Evolutionary conservation across 2,329 filamentous ascomycete genomes (phyloP).

Genomic region (Apiospora hydei): DNA sequence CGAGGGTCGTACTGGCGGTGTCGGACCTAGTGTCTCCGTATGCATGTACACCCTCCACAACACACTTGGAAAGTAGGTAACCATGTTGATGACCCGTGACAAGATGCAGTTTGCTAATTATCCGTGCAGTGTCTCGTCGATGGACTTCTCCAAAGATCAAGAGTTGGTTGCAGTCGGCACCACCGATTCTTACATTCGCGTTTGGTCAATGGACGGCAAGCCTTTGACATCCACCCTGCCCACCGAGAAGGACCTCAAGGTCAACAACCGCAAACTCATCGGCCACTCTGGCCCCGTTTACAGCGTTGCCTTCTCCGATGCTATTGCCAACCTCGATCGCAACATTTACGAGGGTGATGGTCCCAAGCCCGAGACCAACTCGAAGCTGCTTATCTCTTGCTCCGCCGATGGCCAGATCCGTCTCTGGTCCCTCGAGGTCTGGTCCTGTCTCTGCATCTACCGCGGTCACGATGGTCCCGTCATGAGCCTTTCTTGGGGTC

Average conservation of each 20-base stretch:
- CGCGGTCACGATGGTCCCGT: constrained; percentile 91
- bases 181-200: constrained; percentile 91
- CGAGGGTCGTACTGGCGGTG: constrained; percentile 81
- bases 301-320: constrained; percentile 82
- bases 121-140: constrained; percentile 76
- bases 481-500: constrained; percentile 88
- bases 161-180: constrained; percentile 88
- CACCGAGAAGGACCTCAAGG: constrained; percentile 65
- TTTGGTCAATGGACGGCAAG: constrained; percentile 91
- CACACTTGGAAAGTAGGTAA: constrained; percentile 81
- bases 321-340: constrained; percentile 66
- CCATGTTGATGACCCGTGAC: not conserved
- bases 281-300: constrained; percentile 93
- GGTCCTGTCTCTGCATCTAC: constrained; percentile 92
- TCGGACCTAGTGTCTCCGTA: constrained; percentile 83
- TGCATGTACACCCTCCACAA: constrained; percentile 99
- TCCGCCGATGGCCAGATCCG: constrained; percentile 89
- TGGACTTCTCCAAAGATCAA: constrained; percentile 94
- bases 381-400: constrained; percentile 84
- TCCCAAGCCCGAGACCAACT: constrained; percentile 56
- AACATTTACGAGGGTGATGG: constrained; percentile 42
- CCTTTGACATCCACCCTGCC: constrained; percentile 73
- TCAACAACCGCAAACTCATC: constrained; percentile 75
- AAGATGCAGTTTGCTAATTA: constrained; percentile 23
- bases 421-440: constrained; percentile 91